Conservation (phyloP, 805 yeast genomes). For the Myxozyma nipponensis region DNA sequence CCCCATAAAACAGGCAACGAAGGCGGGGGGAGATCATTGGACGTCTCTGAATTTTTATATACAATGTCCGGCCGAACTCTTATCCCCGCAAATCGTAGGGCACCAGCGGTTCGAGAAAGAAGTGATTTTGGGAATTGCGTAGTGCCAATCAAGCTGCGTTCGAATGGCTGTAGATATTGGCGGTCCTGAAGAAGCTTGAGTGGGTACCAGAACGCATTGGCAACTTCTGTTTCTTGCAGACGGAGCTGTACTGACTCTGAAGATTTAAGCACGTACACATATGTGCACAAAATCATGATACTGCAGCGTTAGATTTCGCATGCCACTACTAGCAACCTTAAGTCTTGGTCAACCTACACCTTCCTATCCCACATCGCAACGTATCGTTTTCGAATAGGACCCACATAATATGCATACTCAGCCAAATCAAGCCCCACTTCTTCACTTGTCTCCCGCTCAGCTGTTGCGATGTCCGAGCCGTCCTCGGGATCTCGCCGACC, state of each 20-base stretch:
- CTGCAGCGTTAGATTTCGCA: too few relatives aligned
- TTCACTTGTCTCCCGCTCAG: slow-evolving; percentile 39
- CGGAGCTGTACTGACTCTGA: slow-evolving; percentile 25
- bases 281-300: slow-evolving; percentile 39
- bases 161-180: slow-evolving; percentile 16
- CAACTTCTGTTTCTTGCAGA: slow-evolving; percentile 39
- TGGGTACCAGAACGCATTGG: slow-evolving; percentile 40
- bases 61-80: background rate
- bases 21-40: background rate
- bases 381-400: slow-evolving; percentile 38
- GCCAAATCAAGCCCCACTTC: slow-evolving; percentile 41
- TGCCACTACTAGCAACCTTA: background rate
- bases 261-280: slow-evolving; percentile 34
- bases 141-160: slow-evolving; percentile 26
- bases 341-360: slow-evolving; percentile 16
- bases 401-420: slow-evolving; percentile 32
- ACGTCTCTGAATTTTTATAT: background rate
- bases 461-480: slow-evolving; percentile 36
- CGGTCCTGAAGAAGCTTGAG: slow-evolving; percentile 30
- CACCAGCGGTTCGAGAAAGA: slow-evolving; percentile 1
- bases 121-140: background rate
- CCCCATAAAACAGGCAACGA: slow-evolving; percentile 37
- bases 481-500: slow-evolving; percentile 40
- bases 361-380: slow-evolving; percentile 37
- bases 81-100: slow-evolving; percentile 11